phyloP scores from a whole-genome alignment of 1,284 basidiomycete genomes.

The Ustilago trichophora region DNA sequence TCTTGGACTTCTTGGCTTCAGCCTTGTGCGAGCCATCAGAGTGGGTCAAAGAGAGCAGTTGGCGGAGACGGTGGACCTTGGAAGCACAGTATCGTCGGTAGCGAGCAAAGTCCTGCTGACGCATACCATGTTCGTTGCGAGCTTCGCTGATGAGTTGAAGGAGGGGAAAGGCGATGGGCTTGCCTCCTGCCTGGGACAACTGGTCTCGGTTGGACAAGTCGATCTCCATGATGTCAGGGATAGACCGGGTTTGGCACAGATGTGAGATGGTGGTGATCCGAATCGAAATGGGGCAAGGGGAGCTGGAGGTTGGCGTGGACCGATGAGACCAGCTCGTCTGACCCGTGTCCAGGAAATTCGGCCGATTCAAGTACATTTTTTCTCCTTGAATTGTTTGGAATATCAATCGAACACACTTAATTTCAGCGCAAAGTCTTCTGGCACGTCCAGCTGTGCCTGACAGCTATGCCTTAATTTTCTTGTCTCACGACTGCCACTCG shows the following conservation, averaged over 20 bases:
- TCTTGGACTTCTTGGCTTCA: constrained; percentile 32
- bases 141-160: constrained; percentile 86
- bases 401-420: no score
- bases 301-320: background rate
- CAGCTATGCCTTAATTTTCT: no score
- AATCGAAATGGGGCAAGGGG: no score
- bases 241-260: background rate
- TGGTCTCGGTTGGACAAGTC: constrained; percentile 31
- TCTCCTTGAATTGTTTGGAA: no score
- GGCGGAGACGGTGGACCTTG: constrained; percentile 85
- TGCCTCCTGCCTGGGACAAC: constrained; percentile 17
- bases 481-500: no score
- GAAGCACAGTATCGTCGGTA: constrained; percentile 90
- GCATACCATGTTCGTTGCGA: constrained; percentile 85
- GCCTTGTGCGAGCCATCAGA: constrained; percentile 38
- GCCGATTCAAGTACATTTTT: no score
- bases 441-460: no score
- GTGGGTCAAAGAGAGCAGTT: constrained; percentile 82
- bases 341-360: constrained; percentile 4
- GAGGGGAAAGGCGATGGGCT: constrained; percentile 69
- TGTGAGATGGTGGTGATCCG: background rate
- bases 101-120: constrained; percentile 84
- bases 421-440: no score
- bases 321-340: constrained; percentile 10
- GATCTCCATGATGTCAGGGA: constrained; percentile 24